Base-by-base conservation (phyloP, 768 basidiomycete species). In the Leccinum obscurum region DNA sequence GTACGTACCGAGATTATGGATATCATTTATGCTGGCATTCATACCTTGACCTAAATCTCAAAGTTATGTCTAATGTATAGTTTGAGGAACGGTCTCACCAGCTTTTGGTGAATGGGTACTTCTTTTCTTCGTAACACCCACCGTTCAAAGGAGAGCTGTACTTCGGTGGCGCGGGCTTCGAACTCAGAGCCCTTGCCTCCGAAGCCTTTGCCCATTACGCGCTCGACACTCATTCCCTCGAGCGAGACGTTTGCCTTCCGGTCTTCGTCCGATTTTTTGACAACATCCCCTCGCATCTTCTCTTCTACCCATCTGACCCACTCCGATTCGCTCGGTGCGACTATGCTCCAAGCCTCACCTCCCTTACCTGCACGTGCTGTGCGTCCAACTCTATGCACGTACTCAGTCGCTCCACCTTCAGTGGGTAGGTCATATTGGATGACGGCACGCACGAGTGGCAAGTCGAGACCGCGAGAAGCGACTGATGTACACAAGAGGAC, bases 391-490 rank as follows among this genome's bases (percentile, higher is more conserved):
- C 97, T 85, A 77, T 99, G 97, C 10, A 99, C 87, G 67, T 99
- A 98, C 72, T 99, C 97, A 11, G 90, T 97, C 28, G 88, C 88
- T 10, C 97, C 96, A 17, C 95, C 92, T 78, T 99, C 97, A 0
- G 97, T 98, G 1, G 97, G 96, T 22, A 98, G 84, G 72, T 99
- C 97, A 69, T 97, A 97, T 70, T 99, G 97, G 34, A 98, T 77
- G 62, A 99, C 95, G 3, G 93, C 92, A 37, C 90, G 88, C 7
- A 98, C 95, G n/a, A 92, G 82, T 6, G 95, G 95, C 28, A 99
- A 79, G 76, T 98, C 96, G 26, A 99, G 83, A 70, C 97, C 97
- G 70, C 97, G 93, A n/a, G 97, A 95, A 3, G 97, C 97, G 55
- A 99, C 95, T 9, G 94, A 96, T 1, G 97, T 99, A 72, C 95